Conservation (phyloP, 2,329 filamentous ascomycete genomes). For the Fusarium cyanostomum region DNA sequence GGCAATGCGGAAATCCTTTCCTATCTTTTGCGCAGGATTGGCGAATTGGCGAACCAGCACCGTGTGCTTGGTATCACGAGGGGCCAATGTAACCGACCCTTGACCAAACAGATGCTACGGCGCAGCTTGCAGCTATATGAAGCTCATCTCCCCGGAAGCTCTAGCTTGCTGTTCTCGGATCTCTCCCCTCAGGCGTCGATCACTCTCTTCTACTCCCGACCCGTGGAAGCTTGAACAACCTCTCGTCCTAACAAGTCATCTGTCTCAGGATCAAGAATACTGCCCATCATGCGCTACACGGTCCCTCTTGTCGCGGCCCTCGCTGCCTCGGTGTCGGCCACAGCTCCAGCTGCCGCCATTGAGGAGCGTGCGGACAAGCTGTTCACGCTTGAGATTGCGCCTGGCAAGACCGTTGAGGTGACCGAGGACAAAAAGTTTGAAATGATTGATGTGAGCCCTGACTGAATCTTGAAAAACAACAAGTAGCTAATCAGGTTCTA, state of each 20-base stretch:
- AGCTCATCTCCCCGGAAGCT: neutral
- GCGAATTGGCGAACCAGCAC: neutral
- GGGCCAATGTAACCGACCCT: neutral
- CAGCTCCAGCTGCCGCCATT: neutral
- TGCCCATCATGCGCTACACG: conserved; percentile 19
- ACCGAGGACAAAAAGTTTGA: conserved; percentile 30
- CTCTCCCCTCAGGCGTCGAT: neutral
- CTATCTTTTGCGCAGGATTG: neutral
- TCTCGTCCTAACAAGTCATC: neutral
- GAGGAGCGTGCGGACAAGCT: conserved; percentile 13
- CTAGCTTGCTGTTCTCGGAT: neutral
- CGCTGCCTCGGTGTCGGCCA: conserved; percentile 16
- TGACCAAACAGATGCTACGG: neutral
- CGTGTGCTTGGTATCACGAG: neutral
- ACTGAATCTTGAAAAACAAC: fast-evolving
- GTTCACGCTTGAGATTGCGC: conserved; percentile 10
- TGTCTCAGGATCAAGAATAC: neutral
- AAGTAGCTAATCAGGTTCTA: neutral
- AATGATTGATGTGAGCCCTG: conserved; percentile 24
- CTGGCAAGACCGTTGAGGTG: conserved; percentile 26
- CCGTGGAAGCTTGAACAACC: neutral
- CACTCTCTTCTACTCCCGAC: neutral
- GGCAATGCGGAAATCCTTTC: conserved; percentile 4
- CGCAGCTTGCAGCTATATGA: neutral
- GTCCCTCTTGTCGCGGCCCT: conserved; percentile 25